Evolutionary conservation across 352 stramenopile species (phyloP).

Genomic region (Globisporangium parvum): DNA sequence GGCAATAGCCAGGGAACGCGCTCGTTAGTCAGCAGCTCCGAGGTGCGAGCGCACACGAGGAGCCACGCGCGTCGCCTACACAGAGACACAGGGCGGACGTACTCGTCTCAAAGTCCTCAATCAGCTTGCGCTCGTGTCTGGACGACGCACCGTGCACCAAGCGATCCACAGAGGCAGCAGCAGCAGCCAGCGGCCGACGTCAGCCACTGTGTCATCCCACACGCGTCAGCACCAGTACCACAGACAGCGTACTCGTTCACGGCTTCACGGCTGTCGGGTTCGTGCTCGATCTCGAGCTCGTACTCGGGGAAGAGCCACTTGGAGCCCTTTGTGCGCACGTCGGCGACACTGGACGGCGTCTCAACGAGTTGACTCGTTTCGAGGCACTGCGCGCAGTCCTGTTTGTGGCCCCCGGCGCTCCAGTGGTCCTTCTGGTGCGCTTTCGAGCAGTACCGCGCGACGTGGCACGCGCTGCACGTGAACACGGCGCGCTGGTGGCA

Average conservation of each 20-base stretch:
- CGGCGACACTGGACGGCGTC: constrained; percentile 19
- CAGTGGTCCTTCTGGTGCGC: constrained; percentile 78
- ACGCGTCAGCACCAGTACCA: no score
- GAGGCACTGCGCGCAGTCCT: constrained; percentile 40
- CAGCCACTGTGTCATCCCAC: no score
- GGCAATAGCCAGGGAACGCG: no score
- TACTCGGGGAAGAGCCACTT: constrained; percentile 76
- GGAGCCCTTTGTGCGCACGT: constrained; percentile 42
- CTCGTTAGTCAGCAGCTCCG: no score
- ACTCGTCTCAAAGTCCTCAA: constrained; percentile 67
- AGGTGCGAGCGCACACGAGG: background rate
- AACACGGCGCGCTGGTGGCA: constrained; percentile 60
- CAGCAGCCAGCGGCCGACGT: no score
- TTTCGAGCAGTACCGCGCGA: constrained; percentile 77
- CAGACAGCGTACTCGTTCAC: constrained; percentile 44
- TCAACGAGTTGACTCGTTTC: constrained; percentile 27
- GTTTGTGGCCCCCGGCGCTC: constrained; percentile 58
- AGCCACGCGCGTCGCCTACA: no score
- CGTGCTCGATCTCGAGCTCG: constrained; percentile 72
- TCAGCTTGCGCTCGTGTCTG: constrained; percentile 60
- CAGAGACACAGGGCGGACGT: constrained; percentile 5
- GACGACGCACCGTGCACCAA: background rate
- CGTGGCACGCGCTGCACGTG: constrained; percentile 65
- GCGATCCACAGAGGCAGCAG: no score
- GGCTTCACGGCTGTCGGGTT: constrained; percentile 53